Evolutionary conservation across 805 yeast genomes (phyloP).

Genomic region (Pichia cabralensis): DNA sequence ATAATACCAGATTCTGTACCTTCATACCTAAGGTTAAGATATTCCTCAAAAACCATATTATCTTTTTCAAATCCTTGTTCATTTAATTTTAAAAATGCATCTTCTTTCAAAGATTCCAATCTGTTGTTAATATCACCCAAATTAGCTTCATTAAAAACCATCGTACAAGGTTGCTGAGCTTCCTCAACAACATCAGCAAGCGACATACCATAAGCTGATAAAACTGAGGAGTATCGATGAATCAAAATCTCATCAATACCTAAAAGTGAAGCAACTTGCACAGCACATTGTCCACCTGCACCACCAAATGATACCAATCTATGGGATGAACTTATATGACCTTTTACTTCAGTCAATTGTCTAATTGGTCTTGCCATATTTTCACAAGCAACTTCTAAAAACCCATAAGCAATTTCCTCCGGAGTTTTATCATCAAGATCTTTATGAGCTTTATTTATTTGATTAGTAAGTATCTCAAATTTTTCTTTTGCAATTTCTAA

Average conservation of each 20-base stretch:
- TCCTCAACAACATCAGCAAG: constrained; percentile 80
- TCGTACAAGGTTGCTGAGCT: constrained; percentile 61
- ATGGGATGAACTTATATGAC: constrained; percentile 56
- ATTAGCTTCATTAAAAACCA: constrained; percentile 28
- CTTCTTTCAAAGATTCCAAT: constrained; percentile 33
- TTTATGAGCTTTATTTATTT: constrained; percentile 44
- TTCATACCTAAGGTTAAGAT: constrained; percentile 67
- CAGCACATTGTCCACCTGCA: constrained; percentile 89
- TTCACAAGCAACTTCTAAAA: constrained; percentile 74
- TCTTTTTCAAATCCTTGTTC: constrained; percentile 44
- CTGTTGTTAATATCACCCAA: constrained; percentile 30
- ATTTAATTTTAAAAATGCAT: constrained; percentile 32
- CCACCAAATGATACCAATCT: constrained; percentile 82
- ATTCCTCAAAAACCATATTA: constrained; percentile 47
- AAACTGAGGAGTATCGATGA: constrained; percentile 73
- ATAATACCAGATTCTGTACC: constrained; percentile 88
- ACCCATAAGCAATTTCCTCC: constrained; percentile 72
- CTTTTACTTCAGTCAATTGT: constrained; percentile 76
- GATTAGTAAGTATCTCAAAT: constrained; percentile 43
- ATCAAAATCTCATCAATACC: constrained; percentile 62
- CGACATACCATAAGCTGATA: constrained; percentile 84
- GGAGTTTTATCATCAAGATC: constrained; percentile 35
- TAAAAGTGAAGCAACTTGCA: constrained; percentile 59
- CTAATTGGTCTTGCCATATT: constrained; percentile 89
- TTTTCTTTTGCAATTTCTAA: constrained; percentile 36